Conservation (phyloP, 176 grass and related monocot genomes). For the Oryza glaberrima region DNA sequence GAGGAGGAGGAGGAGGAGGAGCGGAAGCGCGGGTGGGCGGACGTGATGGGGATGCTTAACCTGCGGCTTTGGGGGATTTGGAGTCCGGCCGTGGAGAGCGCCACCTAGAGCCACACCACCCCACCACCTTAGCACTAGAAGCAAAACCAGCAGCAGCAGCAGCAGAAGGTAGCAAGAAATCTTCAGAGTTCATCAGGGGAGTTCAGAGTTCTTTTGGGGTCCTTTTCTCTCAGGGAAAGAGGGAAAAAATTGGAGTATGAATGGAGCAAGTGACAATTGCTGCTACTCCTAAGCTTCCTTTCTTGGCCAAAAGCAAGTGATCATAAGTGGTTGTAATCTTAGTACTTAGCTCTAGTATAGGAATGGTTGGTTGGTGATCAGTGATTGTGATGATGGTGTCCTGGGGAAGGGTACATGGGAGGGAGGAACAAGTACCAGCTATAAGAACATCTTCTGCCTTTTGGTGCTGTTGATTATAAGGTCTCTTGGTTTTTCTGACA, state of each 20-base stretch:
- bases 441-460: background rate
- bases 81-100: slow-evolving; percentile 53
- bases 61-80: slow-evolving; percentile 55
- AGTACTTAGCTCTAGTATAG: background rate
- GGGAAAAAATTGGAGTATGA: background rate
- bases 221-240: background rate
- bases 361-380: background rate
- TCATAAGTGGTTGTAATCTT: background rate
- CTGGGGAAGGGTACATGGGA: background rate
- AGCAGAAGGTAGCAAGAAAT: background rate
- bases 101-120: slow-evolving; percentile 30
- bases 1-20: slow-evolving; percentile 1
- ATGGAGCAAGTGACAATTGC: background rate
- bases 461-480: background rate
- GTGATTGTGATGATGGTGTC: background rate
- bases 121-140: slow-evolving; percentile 17
- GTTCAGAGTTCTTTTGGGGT: background rate
- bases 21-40: slow-evolving; percentile 53
- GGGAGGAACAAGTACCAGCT: background rate
- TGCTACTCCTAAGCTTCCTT: background rate
- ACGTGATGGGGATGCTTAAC: slow-evolving; percentile 51
- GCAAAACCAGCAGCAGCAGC: background rate
- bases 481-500: background rate
- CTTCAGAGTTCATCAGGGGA: background rate
- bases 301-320: background rate